Base-by-base conservation (phyloP, 257 asterid species). In the Solanum rostratum region DNA sequence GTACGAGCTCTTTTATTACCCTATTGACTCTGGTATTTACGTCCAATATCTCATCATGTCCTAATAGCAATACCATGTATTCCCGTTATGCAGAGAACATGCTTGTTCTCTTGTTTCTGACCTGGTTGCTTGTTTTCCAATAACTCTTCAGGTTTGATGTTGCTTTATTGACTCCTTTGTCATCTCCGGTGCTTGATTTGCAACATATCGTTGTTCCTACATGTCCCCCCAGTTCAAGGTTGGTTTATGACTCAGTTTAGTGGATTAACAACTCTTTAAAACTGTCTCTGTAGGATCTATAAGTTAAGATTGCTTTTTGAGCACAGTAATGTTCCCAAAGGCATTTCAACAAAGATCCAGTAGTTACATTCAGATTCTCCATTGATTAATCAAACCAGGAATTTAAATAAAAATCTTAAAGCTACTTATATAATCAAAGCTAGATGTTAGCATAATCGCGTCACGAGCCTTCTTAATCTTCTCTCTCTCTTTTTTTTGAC, bases 1-100 rank as follows among this genome's bases (percentile, higher is more conserved):
- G 85, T 95, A 84, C 92, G 98, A 90, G 99, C 98, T 86, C 93
- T 96, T 81, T 87, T 95, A 91, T 87, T 96, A 90, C 98, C 99
- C 84, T 90, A 83, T 85, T 92, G 93, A 82, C 91, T 92, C 52
- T 96, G 99, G 99, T 96, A 86, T 20, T 90, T 84, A 33, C 29
- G 19, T 4, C 27, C 82, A 55, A 66, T 66, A 39, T 46, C 80
- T 83, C 50, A 45, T 19, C 53, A 39, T 68, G 13, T 68, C 52
- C 62, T 46, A 49, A 49, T 76, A 27, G 50, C 82, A 15, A 16
- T 27, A 16, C 82, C 62, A 49, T 37, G 29, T 62, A 9, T 37
- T 41, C 30, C 33, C 33, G 14, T 7, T 66, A 2, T 24, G 60
- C 60, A 74, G 43, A 49, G 24, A 76, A 49, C 24, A 9, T 15